These are phyloP conservation scores for Trametes villosa DNA, from an alignment of 768 basidiomycete genomes.

Conservation along the genomic window DNA sequence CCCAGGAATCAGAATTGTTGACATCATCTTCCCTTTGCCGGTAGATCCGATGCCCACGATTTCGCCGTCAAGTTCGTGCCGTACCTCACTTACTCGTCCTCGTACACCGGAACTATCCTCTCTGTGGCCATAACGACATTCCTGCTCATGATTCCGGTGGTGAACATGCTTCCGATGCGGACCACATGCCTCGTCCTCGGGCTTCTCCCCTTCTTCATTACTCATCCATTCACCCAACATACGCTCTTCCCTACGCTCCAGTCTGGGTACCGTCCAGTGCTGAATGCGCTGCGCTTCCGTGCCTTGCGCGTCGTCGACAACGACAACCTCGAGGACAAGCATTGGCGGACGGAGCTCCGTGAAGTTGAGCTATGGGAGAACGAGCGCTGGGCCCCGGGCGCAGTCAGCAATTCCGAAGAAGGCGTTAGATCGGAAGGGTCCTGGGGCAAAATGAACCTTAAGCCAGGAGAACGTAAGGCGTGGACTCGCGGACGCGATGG, in stretches of 20 bases:
- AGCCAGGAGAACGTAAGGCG: constrained; percentile 52
- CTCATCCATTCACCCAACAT: constrained; percentile 50
- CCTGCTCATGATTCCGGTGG: constrained; percentile 33
- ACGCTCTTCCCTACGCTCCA: constrained; percentile 38
- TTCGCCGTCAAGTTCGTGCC: constrained; percentile 52
- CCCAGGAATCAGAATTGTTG: background rate
- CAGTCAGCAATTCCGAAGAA: constrained; percentile 22
- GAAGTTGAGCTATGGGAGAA: constrained; percentile 84
- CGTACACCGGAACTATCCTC: constrained; percentile 59
- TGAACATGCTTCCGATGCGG: constrained; percentile 43
- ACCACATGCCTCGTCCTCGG: constrained; percentile 55
- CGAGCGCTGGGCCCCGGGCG: constrained; percentile 54
- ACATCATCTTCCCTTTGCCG: background rate
- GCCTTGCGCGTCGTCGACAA: constrained; percentile 56
- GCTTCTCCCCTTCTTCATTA: constrained; percentile 53
- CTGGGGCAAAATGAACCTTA: constrained; percentile 46
- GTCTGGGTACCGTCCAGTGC: constrained; percentile 21
- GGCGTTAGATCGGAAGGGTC: constrained; percentile 25
- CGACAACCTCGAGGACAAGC: constrained; percentile 63
- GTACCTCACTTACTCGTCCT: constrained; percentile 54
- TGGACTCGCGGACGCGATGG: constrained; percentile 78
- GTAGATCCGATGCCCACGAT: constrained; percentile 67
- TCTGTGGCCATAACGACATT: constrained; percentile 51
- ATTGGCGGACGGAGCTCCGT: constrained; percentile 66
- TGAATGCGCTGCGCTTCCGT: constrained; percentile 24